A percentile compares a stretch with the other conserved stretches of the same genome.
Evolutionary conservation across 192 early-diverging fungal species (phyloP).

Genomic region (Lunasporangiospora selenospora): DNA sequence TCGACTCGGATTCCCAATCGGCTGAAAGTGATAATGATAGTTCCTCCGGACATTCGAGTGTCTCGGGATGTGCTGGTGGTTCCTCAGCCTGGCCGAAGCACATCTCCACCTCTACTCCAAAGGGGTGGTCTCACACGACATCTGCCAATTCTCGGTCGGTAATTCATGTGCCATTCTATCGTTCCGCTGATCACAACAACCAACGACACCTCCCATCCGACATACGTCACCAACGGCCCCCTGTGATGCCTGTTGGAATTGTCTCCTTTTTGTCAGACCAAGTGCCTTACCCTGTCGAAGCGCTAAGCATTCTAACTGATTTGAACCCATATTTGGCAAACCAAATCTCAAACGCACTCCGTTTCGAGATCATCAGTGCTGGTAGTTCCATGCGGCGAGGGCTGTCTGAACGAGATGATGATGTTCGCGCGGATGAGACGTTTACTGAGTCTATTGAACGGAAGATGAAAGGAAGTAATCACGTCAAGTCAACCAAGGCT

Average conservation of each 20-base stretch:
- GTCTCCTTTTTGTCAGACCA: conserved; percentile 60
- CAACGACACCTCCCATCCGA: conserved; percentile 38
- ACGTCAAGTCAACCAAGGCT: conserved; percentile 7
- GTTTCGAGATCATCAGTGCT: conserved; percentile 22
- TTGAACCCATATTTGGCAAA: conserved; percentile 57
- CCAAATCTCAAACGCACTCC: conserved; percentile 26
- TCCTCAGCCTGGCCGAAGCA: too few species aligned
- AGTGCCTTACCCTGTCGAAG: conserved; percentile 56
- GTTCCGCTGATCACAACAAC: conserved; percentile 50
- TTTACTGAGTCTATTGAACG: conserved; percentile 27
- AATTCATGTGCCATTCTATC: conserved; percentile 59
- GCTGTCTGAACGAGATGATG: conserved; percentile 4
- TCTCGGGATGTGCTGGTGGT: too few species aligned
- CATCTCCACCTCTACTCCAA: too few species aligned
- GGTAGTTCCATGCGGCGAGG: conserved; percentile 16
- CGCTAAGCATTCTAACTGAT: conserved; percentile 42
- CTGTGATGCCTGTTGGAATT: conserved; percentile 55
- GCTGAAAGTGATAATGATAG: too few species aligned
- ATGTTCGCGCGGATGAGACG: conserved; percentile 12
- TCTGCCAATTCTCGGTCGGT: conserved; percentile 54
- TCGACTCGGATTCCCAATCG: too few species aligned
- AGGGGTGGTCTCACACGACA: not conserved
- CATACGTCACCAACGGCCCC: conserved; percentile 25
- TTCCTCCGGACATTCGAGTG: too few species aligned
- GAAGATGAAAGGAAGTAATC: conserved; percentile 24